Evolutionary conservation across 2,329 filamentous ascomycete species (phyloP).

Genomic region (Penicillium sp.): DNA sequence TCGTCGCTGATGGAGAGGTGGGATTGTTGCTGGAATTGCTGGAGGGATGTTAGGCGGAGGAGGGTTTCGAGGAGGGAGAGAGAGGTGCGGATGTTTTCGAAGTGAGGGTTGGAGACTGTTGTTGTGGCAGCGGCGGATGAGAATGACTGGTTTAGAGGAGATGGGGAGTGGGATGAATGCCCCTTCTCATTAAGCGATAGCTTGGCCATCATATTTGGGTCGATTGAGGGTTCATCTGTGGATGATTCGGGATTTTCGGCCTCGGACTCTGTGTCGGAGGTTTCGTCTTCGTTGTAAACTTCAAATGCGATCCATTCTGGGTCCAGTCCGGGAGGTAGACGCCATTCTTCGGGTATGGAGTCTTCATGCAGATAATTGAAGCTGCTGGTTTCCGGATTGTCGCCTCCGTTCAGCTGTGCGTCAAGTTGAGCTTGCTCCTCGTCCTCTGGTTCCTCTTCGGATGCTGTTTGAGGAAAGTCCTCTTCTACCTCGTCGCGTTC

Average conservation of each 20-base stretch:
- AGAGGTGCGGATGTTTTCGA: constrained; percentile 60
- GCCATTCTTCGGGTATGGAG: constrained; percentile 50
- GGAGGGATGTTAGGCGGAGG: constrained; percentile 78
- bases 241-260: constrained; percentile 29
- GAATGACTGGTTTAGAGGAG: constrained; percentile 18
- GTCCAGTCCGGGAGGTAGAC: constrained; percentile 72
- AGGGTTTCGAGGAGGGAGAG: constrained; percentile 86
- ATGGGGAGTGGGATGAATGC: constrained; percentile 40
- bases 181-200: constrained; percentile 43
- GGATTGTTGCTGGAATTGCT: constrained; percentile 87
- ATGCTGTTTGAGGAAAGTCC: constrained; percentile 27
- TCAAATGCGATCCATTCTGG: constrained; percentile 91
- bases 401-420: constrained; percentile 35
- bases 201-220: constrained; percentile 49
- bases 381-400: constrained; percentile 5
- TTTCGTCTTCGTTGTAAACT: constrained; percentile 68
- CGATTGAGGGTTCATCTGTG: constrained; percentile 34
- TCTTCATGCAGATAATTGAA: constrained; percentile 31
- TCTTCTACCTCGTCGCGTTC: constrained; percentile 46
- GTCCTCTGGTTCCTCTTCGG: constrained; percentile 42
- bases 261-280: constrained; percentile 56
- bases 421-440: constrained; percentile 42
- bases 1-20: constrained; percentile 90
- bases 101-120: constrained; percentile 50
- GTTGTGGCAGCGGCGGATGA: constrained; percentile 21